These are phyloP conservation scores for Saccharomycopsis crataegensis DNA, from an alignment of 1,139 yeast genomes.

Conservation along the genomic window DNA sequence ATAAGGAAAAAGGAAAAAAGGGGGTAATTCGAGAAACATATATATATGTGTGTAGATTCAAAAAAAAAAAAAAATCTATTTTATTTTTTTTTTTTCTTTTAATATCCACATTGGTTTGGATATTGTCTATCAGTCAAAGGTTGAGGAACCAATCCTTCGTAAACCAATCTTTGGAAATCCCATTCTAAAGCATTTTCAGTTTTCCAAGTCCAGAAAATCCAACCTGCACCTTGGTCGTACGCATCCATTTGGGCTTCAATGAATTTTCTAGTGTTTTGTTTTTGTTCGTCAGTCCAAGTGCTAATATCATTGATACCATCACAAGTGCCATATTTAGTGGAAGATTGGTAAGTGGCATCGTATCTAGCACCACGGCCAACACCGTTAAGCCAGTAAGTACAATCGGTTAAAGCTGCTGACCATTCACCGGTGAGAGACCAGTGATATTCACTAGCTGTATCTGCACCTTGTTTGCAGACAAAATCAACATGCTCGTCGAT, in stretches of 20 bases:
- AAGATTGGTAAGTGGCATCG: slow-evolving; percentile 54
- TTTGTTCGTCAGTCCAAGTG: slow-evolving; percentile 56
- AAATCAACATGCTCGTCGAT: slow-evolving; percentile 54
- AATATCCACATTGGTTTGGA: slow-evolving; percentile 57
- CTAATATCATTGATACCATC: slow-evolving; percentile 44
- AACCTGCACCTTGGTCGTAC: slow-evolving; percentile 59
- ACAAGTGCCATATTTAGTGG: slow-evolving; percentile 57
- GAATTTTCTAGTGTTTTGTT: slow-evolving; percentile 53
- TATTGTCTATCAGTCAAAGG: slow-evolving; percentile 61
- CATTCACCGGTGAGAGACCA: slow-evolving; percentile 88
- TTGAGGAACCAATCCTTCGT: slow-evolving; percentile 65
- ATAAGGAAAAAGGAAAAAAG: no score
- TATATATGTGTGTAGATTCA: no score
- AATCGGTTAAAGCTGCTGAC: slow-evolving; percentile 91
- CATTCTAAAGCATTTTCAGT: slow-evolving; percentile 82
- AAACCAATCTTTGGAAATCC: slow-evolving; percentile 62
- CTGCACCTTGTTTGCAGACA: slow-evolving; percentile 59
- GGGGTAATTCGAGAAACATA: no score
- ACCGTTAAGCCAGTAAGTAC: slow-evolving; percentile 89
- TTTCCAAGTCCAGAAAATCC: slow-evolving; percentile 93
- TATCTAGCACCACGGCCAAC: slow-evolving; percentile 83
- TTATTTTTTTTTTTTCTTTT: slow-evolving; percentile 3
- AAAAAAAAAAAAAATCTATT: no score
- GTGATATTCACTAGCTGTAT: slow-evolving; percentile 46
- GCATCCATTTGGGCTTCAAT: slow-evolving; percentile 91